These are phyloP conservation scores for Aspergillus ochraceoroseus DNA, from an alignment of 2,329 filamentous ascomycete species.

Conservation along the genomic window DNA sequence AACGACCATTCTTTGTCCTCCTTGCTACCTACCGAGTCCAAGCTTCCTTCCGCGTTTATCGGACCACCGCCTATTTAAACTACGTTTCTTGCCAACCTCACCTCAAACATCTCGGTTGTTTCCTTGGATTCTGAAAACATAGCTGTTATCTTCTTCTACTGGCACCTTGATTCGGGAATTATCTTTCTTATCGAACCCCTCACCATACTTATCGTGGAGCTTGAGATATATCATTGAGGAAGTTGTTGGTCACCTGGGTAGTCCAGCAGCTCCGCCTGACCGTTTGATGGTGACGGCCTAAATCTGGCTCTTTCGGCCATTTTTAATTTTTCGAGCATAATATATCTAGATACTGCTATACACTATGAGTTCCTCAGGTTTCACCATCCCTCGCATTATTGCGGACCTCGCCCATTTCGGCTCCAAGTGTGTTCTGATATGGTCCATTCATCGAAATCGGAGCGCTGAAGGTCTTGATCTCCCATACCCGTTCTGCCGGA, in stretches of 20 bases:
- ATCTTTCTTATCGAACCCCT: no score
- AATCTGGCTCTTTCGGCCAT: no score
- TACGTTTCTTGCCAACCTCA: background rate
- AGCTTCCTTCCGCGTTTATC: slow-evolving; percentile 3
- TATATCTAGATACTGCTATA: no score
- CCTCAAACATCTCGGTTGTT: background rate
- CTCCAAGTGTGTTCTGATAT: slow-evolving; percentile 87
- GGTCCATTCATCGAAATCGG: slow-evolving; percentile 80
- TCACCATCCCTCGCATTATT: slow-evolving; percentile 71
- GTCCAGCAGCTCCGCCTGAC: no score
- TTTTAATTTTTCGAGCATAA: no score
- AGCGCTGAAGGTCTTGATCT: slow-evolving; percentile 67
- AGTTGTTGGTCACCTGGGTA: no score
- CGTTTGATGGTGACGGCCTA: no score
- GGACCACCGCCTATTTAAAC: background rate
- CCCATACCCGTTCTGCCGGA: background rate
- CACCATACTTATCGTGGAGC: no score
- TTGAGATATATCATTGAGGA: no score
- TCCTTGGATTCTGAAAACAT: background rate
- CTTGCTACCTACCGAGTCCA: slow-evolving; percentile 1
- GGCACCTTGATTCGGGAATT: slow-evolving; percentile 28
- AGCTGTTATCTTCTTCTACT: background rate
- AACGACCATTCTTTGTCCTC: no score
- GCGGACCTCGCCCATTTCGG: slow-evolving; percentile 79
- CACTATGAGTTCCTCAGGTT: no score